phyloP scores from a whole-genome alignment of 768 basidiomycete species.

The Lentinula raphanica region DNA sequence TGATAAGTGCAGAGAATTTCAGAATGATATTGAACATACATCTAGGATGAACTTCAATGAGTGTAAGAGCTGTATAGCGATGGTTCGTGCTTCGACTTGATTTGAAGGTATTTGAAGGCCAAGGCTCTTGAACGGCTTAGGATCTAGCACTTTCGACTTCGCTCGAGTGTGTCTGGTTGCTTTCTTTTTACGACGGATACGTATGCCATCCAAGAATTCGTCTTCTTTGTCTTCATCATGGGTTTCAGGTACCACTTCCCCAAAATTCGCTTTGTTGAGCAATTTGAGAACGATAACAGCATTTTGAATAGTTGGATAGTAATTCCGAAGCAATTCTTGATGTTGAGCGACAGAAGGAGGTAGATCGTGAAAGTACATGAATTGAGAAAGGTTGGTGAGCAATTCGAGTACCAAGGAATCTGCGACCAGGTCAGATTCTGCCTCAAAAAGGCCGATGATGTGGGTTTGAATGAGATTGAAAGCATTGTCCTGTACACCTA shows the following conservation, averaged over 20 bases:
- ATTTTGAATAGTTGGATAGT: background rate
- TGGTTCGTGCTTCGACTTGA: background rate
- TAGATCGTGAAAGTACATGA: background rate
- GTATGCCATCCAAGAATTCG: background rate
- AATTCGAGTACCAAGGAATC: background rate
- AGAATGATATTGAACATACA: background rate
- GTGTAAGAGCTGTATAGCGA: background rate
- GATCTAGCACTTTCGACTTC: background rate
- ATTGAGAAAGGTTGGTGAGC: background rate
- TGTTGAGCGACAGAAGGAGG: background rate
- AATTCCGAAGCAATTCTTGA: background rate
- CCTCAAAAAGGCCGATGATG: background rate
- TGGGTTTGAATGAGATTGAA: background rate
- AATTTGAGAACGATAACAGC: background rate
- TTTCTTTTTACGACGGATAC: background rate
- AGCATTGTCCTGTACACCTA: background rate
- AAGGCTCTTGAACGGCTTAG: conserved; percentile 1
- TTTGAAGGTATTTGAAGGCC: background rate
- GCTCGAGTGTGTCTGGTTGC: background rate
- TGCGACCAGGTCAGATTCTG: background rate
- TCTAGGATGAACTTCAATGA: background rate
- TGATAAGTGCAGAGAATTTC: background rate
- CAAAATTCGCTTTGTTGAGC: background rate
- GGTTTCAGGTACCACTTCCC: background rate
- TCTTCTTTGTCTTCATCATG: background rate